Conservation (phyloP, 306 rosid species). For the Cucurbita maxima region DNA sequence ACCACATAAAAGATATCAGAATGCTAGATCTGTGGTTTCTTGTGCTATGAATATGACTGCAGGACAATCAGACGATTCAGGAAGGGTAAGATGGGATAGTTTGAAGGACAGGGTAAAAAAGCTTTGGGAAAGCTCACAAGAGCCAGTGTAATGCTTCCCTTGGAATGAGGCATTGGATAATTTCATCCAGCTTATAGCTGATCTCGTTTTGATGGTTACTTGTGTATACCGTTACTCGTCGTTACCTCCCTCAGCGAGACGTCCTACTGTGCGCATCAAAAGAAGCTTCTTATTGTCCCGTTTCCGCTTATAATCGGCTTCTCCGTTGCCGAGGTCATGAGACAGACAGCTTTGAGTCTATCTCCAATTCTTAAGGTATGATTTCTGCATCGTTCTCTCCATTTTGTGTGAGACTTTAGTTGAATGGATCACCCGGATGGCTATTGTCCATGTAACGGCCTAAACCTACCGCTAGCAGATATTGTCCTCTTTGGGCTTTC, state of each 20-base stretch:
- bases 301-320: slow-evolving; percentile 53
- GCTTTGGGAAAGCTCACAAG: slow-evolving; percentile 70
- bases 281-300: slow-evolving; percentile 57
- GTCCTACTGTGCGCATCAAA: slow-evolving; percentile 75
- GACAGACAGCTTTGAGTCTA: slow-evolving; percentile 40
- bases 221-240: slow-evolving; percentile 46
- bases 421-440: neutral
- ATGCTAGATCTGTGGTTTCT: slow-evolving; percentile 15
- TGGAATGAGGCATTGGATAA: slow-evolving; percentile 54
- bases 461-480: no score
- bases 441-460: no score
- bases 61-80: slow-evolving; percentile 42
- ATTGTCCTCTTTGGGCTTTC: no score
- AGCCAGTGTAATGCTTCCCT: slow-evolving; percentile 71
- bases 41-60: slow-evolving; percentile 58
- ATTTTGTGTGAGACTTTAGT: no score
- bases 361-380: slow-evolving; percentile 65
- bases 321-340: slow-evolving; percentile 52
- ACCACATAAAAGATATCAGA: slow-evolving; percentile 17
- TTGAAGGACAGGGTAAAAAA: slow-evolving; percentile 26
- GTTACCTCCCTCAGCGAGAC: slow-evolving; percentile 71
- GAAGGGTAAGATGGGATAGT: slow-evolving; percentile 26
- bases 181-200: slow-evolving; percentile 56
- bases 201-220: slow-evolving; percentile 49
- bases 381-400: neutral